These are phyloP conservation scores for sorghum (Sorghum bicolor) DNA, from an alignment of 176 grass and related monocot species.

Conservation along the genomic window Sorghum_bicolor_NCBIv3 NC_012871.2:435501-436000, in stretches of 20 bases:
- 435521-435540: conserved; percentile 70
- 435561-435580: conserved; percentile 30
- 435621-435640: conserved; percentile 27
- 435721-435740: not conserved
- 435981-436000: not conserved
- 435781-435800: not conserved
- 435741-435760: not conserved
- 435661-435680: conserved; percentile 69
- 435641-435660: conserved; percentile 88
- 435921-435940: not conserved
- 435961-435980: not conserved
- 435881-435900: not conserved
- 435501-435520: conserved; percentile 73
- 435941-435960: conserved; percentile 8
- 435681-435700: conserved; percentile 94
- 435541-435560: conserved; percentile 37
- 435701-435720: conserved; percentile 38
- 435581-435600: not conserved
- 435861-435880: not conserved
- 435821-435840: not conserved
- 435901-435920: not conserved
- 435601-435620: conserved; percentile 5
- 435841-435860: not conserved
- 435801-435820: not conserved
- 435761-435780: not conserved